Conservation (phyloP, 2,329 filamentous ascomycete species). For the Didymella arachidicola region DNA sequence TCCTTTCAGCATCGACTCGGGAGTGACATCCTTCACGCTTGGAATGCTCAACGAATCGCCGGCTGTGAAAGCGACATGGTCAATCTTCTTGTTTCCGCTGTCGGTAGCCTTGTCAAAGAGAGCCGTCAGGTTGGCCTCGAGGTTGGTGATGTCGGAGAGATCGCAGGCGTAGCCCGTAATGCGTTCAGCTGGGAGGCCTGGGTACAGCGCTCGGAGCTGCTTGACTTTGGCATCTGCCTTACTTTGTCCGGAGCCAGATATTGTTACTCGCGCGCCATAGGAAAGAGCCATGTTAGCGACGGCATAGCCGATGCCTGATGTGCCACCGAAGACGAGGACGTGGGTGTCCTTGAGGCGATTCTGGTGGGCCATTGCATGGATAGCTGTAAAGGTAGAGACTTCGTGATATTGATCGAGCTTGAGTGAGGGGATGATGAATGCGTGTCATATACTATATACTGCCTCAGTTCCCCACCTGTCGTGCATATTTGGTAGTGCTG, state of each 20-base stretch:
- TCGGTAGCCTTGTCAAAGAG: constrained; percentile 42
- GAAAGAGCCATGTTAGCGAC: constrained; percentile 66
- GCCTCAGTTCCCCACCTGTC: neutral
- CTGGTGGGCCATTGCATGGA: constrained; percentile 38
- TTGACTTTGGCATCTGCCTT: constrained; percentile 61
- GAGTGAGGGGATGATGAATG: neutral
- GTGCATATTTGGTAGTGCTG: neutral
- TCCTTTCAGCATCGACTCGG: constrained; percentile 25
- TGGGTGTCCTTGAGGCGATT: constrained; percentile 59
- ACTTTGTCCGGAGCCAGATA: constrained; percentile 64
- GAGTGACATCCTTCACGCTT: constrained; percentile 39
- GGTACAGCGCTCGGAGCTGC: constrained; percentile 55
- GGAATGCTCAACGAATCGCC: constrained; percentile 33
- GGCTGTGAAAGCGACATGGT: constrained; percentile 45
- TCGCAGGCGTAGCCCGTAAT: constrained; percentile 41
- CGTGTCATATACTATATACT: neutral
- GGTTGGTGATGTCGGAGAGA: constrained; percentile 34
- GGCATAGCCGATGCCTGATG: constrained; percentile 69
- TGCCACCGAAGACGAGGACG: constrained; percentile 70
- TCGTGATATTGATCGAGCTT: neutral
- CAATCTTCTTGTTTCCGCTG: constrained; percentile 37
- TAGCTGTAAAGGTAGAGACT: neutral
- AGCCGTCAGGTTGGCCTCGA: constrained; percentile 39
- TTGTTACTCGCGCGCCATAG: constrained; percentile 63
- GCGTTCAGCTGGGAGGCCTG: constrained; percentile 22